These are phyloP conservation scores for Telfairia occidentalis DNA, from an alignment of 331 rosid genomes.

Conservation along the genomic window DNA sequence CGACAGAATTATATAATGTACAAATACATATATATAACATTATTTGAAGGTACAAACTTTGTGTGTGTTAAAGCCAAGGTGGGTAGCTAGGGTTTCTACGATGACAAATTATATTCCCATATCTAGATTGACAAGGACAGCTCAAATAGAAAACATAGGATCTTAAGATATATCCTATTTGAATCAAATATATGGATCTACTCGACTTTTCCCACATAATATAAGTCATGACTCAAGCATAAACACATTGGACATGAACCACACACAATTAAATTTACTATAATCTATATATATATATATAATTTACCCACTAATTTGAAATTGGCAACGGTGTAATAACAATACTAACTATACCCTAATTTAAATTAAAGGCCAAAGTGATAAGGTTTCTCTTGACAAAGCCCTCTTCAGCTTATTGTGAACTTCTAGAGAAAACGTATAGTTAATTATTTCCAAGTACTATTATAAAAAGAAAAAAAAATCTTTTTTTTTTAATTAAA, in stretches of 20 bases:
- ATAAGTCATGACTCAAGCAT: background rate
- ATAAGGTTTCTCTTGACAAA: background rate
- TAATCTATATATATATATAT: too few relatives aligned
- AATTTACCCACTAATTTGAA: background rate
- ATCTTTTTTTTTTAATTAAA: background rate
- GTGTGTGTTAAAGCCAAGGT: background rate
- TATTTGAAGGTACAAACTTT: background rate
- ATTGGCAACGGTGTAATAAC: background rate
- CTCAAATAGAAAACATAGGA: constrained; percentile 1
- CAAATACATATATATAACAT: background rate
- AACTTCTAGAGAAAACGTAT: background rate
- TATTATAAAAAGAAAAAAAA: background rate
- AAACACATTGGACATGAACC: background rate
- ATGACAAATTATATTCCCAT: background rate
- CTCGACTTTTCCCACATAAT: background rate
- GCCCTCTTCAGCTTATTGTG: background rate
- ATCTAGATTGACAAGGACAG: background rate
- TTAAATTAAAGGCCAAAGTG: background rate
- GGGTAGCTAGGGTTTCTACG: constrained; percentile 4
- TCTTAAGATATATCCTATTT: background rate
- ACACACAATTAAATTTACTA: background rate
- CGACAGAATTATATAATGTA: background rate
- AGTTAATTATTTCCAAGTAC: background rate
- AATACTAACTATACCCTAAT: background rate
- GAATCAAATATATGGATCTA: background rate